Evolutionary conservation across 192 early-diverging fungal genomes (phyloP).

Genomic region (Fimicolochytrium jonesii): DNA sequence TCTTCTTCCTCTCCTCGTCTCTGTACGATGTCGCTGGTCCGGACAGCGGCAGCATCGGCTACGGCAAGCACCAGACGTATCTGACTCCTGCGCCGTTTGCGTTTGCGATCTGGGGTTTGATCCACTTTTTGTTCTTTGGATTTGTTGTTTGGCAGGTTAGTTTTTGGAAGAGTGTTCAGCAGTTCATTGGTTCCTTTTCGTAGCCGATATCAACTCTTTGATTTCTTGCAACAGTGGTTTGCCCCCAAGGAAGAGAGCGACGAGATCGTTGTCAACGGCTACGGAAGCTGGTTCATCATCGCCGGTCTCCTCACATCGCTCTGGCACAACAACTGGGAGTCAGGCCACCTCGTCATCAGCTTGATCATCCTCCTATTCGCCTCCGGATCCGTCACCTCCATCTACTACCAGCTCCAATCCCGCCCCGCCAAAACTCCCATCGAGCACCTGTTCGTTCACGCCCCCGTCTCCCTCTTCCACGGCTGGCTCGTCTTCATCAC

Average conservation of each 20-base stretch:
- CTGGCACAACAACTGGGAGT: conserved; percentile 57
- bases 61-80: conserved; percentile 49
- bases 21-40: conserved; percentile 48
- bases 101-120: conserved; percentile 57
- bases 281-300: conserved; percentile 61
- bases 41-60: conserved; percentile 28
- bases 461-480: conserved; percentile 64
- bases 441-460: conserved; percentile 55
- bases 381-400: conserved; percentile 50
- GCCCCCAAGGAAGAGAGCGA: conserved; percentile 32
- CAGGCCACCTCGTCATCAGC: conserved; percentile 48
- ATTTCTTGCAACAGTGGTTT: conserved; percentile 7
- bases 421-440: conserved; percentile 23
- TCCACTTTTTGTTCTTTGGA: conserved; percentile 61
- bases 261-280: conserved; percentile 53
- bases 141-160: conserved; percentile 57
- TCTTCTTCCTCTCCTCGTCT: conserved; percentile 58
- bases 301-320: conserved; percentile 52
- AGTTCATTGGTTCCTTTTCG: neutral
- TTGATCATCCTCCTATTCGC: conserved; percentile 56
- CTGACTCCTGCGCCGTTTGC: conserved; percentile 62
- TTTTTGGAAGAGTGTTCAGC: neutral
- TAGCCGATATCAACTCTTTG: neutral
- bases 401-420: conserved; percentile 41
- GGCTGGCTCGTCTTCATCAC: conserved; percentile 58